Conservation (phyloP, 148 eudicot genomes). For the Rhododendron williamsianum region DNA sequence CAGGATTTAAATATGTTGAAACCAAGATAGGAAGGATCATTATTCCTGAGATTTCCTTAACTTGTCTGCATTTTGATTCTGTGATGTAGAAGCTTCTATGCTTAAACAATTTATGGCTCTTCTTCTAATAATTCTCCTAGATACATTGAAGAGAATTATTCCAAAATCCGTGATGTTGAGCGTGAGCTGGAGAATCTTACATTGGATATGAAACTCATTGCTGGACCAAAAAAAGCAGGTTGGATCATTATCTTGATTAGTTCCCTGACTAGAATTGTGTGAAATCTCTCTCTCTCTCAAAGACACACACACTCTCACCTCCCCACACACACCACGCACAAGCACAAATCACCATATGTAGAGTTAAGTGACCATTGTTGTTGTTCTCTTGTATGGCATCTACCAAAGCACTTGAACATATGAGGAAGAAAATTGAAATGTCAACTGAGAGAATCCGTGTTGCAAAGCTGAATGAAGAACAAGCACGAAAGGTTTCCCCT, state of each 20-base stretch:
- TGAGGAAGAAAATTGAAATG: constrained; percentile 89
- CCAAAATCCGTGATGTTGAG: constrained; percentile 94
- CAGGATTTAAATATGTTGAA: background rate
- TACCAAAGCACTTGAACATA: constrained; percentile 71
- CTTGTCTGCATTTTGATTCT: background rate
- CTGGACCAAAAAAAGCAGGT: constrained; percentile 98
- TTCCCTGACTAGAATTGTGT: constrained; percentile 2
- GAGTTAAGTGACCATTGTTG: background rate
- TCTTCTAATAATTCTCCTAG: constrained; percentile 27
- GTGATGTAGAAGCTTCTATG: background rate
- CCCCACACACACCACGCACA: background rate
- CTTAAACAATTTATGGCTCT: background rate
- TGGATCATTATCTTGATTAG: background rate
- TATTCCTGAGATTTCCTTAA: background rate
- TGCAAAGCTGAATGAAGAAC: constrained; percentile 83
- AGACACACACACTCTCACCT: background rate
- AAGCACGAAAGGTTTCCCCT: constrained; percentile 58
- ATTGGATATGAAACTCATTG: constrained; percentile 90
- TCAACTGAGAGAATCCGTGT: constrained; percentile 69
- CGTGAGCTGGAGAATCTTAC: constrained; percentile 72
- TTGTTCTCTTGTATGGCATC: constrained; percentile 1
- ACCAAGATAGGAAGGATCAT: background rate
- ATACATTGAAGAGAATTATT: constrained; percentile 85
- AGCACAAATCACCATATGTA: background rate
- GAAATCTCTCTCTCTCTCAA: background rate